Base-by-base conservation (phyloP, 2,329 filamentous ascomycete genomes). In the Hypoxylon sp. region DNA sequence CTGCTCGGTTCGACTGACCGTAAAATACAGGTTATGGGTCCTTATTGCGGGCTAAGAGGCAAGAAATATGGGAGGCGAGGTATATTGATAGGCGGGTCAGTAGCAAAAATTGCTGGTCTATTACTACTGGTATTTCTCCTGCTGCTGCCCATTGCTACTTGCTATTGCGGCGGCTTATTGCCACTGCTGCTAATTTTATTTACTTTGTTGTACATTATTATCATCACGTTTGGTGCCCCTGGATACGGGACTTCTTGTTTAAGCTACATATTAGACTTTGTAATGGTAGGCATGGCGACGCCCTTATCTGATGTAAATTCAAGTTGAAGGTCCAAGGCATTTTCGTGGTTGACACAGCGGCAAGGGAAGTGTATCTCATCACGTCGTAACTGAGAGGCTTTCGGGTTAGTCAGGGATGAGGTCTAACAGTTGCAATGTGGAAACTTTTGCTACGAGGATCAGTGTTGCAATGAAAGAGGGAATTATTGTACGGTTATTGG, bases 11-110 rank as follows among this genome's bases (percentile, higher is more conserved):
- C 46, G 1, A 52, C 68, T 71, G 59, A 70, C 39, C 4, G 6
- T 60, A 7, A 6, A 13, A 5, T 17, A 56, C 72, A 83, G 84
- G 52, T 81, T 91, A 62, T 91, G 89, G 89, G 89, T 91, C 51
- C 81, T 91, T 69, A 87, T 91, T 65, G 84, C 85, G 50, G 85
- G 85, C 53, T 87, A 54, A 43, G 20, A 28, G 39, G 19, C 19
- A 66, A n/a, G n/a, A n/a, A n/a, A 26, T 43, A 62, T 7, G 24
- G 22, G 32, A 54, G 20, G 53, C 44, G 58, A 55, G 32, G 62
- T 19, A 57, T 59, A 32, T 64, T 44, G 58, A 32, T 64, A 46
- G 58, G 67, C 41, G 32, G 19, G n/a, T 44, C 59, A 62, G 58
- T 67, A 57, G 58, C 49, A 11, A 46, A n/a, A n/a, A n/a, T n/a